Percentiles rank a stretch among this genome's conserved stretches.
Conservation (phyloP, 306 rosid genomes). For the Adenanthera pavonina region DNA sequence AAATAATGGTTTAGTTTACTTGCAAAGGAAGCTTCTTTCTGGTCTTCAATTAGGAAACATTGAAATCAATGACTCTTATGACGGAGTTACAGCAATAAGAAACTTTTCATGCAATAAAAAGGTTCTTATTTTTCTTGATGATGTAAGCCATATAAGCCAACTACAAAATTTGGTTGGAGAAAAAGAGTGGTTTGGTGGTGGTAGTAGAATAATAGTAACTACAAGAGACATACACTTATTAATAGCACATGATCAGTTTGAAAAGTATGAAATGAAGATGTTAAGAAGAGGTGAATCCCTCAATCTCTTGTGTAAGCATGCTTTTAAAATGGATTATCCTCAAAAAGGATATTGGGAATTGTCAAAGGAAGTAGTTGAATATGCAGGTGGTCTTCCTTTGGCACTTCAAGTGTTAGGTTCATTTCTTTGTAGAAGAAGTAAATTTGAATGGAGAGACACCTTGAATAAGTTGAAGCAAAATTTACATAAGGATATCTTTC, state of each 20-base stretch:
- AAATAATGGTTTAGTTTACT: not conserved
- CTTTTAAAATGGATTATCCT: not conserved
- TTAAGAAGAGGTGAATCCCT: not conserved
- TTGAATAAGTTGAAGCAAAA: not conserved
- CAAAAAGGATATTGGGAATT: conserved; percentile 3
- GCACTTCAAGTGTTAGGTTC: conserved; percentile 21
- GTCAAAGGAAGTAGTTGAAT: not conserved
- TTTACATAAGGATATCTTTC: not conserved
- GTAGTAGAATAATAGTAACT: conserved; percentile 5
- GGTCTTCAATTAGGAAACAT: not conserved
- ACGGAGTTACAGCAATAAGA: not conserved
- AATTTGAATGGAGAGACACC: not conserved
- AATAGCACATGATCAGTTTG: not conserved
- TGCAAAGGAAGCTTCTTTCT: conserved; percentile 3
- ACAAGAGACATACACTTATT: not conserved
- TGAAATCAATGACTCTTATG: not conserved
- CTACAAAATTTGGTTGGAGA: not conserved
- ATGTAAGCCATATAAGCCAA: not conserved
- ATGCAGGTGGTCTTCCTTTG: conserved; percentile 12
- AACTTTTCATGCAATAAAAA: not conserved
- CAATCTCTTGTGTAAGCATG: not conserved
- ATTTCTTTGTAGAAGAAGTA: not conserved
- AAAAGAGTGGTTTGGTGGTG: not conserved
- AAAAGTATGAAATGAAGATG: not conserved
- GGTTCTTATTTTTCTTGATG: conserved; percentile 7